Percentiles rank a stretch among this genome's conserved stretches.
These are phyloP conservation scores for Penicillium silybi DNA, from an alignment of 495 filamentous ascomycete genomes.

Conservation along the genomic window DNA sequence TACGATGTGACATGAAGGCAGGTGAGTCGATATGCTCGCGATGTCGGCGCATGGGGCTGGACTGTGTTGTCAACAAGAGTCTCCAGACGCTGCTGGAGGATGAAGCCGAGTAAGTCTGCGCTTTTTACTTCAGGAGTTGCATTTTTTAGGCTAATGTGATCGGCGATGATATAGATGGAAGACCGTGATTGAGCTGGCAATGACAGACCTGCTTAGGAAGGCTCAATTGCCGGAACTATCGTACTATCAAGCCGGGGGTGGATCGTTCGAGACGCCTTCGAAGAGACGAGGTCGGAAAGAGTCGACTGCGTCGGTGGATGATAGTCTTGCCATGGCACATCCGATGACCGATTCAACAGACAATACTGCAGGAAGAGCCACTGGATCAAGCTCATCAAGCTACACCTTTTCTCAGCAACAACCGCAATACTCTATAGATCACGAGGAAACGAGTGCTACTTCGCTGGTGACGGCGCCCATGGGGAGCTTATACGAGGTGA, in stretches of 20 bases:
- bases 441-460: slow-evolving; percentile 38
- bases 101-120: slow-evolving; percentile 41
- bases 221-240: slow-evolving; percentile 44
- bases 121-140: background rate
- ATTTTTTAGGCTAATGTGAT: background rate
- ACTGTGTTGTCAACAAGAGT: slow-evolving; percentile 54
- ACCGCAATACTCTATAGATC: slow-evolving; percentile 39
- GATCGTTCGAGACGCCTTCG: slow-evolving; percentile 31
- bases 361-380: slow-evolving; percentile 2
- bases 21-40: slow-evolving; percentile 43
- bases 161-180: slow-evolving; percentile 43
- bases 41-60: slow-evolving; percentile 48
- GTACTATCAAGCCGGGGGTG: slow-evolving; percentile 40
- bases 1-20: slow-evolving; percentile 49
- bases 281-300: slow-evolving; percentile 36
- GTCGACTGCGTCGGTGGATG: slow-evolving; percentile 40
- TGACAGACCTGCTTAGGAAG: slow-evolving; percentile 44
- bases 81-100: slow-evolving; percentile 52
- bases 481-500: slow-evolving; percentile 58
- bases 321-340: slow-evolving; percentile 12
- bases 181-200: slow-evolving; percentile 42
- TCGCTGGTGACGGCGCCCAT: slow-evolving; percentile 54
- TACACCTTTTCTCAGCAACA: slow-evolving; percentile 25
- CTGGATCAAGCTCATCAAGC: slow-evolving; percentile 16
- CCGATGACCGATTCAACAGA: slow-evolving; percentile 18